Evolutionary conservation across 257 asterid species (phyloP), one percentile per base, ranked within the genome.

Genomic region (Nicotiana noctiflora): DNA sequence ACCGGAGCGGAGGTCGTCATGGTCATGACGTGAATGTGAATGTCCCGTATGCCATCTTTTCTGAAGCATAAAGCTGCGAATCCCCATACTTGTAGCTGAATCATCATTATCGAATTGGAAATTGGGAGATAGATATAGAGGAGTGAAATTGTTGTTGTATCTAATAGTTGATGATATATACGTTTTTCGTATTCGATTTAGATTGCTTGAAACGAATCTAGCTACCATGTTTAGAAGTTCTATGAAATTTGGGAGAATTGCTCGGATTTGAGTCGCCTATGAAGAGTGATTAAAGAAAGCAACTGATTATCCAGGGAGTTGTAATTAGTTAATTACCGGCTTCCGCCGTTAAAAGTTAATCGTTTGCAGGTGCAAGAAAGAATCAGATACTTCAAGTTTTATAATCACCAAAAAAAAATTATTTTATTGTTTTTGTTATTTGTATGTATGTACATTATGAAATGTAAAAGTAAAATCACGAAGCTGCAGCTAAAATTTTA

Each of bases 1-100:
- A 25, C 93, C 96, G 25, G 95, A 84, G 8, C 44, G 82, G 61
- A 68, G 61, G 61, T 91, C 91, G 5, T 72, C 85, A 83, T 85
- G 85, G 6, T 85, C 87, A 49, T 80, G 88, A 81, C 88, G 88
- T 53, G 82, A 62, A 64, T 64, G 82, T 27, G 76, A 79, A 83
- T 93, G 93, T 49, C 97, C 98, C 68, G 87, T 81, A 79, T 95
- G 98, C 95, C 98, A 93, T 83, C 99, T 89, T 84, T 89, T 87
- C 21, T 82, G 90, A 79, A 85, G 75, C 80, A 49, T 88, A 78
- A 88, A 88, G 86, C 80, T 83, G 6, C 93, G 94, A 86, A 65
- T 88, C 93, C 14, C 84, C 56, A 63, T 18, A 44, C 51, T 31
- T 72, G 14, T 77, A 44, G 10, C 52, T 13, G 25, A 67, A 37